Conservation (phyloP, 73 alveolate species). For the Diophrys appendiculata region DNA sequence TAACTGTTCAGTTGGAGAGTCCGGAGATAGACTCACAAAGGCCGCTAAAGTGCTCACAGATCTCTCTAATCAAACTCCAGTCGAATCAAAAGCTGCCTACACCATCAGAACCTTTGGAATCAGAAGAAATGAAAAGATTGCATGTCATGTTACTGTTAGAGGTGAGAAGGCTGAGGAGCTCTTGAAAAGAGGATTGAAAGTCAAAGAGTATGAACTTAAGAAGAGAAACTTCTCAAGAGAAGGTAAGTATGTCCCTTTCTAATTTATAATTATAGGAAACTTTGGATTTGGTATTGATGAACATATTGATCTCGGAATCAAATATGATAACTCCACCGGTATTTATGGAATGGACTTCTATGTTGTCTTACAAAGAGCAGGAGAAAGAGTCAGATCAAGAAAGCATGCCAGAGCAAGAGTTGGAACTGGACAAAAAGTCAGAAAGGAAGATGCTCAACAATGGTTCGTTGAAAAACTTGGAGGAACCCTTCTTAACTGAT, state of each 20-base stretch:
- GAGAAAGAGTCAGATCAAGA: conserved; percentile 76
- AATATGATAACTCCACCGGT: conserved; percentile 86
- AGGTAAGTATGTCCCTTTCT: conserved; percentile 24
- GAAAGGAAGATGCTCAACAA: conserved; percentile 76
- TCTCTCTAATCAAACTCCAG: conserved; percentile 77
- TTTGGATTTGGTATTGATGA: conserved; percentile 85
- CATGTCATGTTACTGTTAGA: conserved; percentile 78
- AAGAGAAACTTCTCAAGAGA: conserved; percentile 64
- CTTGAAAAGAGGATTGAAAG: conserved; percentile 81
- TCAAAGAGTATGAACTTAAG: conserved; percentile 81
- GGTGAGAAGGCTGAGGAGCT: conserved; percentile 82
- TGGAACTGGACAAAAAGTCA: conserved; percentile 77
- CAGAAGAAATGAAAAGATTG: conserved; percentile 84
- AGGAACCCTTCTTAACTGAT: conserved; percentile 68
- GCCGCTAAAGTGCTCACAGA: conserved; percentile 82
- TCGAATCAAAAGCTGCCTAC: conserved; percentile 79
- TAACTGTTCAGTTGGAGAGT: conserved; percentile 81
- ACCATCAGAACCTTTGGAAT: conserved; percentile 82
- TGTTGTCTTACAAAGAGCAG: conserved; percentile 79
- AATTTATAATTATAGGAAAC: conserved; percentile 49
- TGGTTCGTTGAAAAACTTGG: conserved; percentile 80
- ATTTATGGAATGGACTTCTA: conserved; percentile 88
- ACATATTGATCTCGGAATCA: conserved; percentile 82
- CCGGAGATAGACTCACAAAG: conserved; percentile 84
- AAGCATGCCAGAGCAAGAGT: conserved; percentile 54